These are phyloP conservation scores for Helianthus tuberosus DNA, from an alignment of 129 eudicot species.

Conservation along the genomic window DNA sequence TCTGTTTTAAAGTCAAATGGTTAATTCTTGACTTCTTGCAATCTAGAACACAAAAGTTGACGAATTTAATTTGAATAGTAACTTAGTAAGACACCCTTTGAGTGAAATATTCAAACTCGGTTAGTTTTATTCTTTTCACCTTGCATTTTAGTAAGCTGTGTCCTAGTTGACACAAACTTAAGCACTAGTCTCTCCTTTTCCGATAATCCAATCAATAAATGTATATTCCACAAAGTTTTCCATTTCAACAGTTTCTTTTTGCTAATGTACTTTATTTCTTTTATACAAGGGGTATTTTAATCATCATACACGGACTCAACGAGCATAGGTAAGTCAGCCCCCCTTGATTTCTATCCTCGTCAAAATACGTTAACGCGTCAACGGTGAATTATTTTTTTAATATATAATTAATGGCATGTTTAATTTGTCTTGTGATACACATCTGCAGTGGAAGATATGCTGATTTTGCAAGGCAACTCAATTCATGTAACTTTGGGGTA, in stretches of 20 bases:
- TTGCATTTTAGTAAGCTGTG: too few species aligned
- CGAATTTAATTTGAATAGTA: not conserved
- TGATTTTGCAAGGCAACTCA: conserved; percentile 84
- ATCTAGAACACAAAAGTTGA: conserved; percentile 7
- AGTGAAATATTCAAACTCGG: not conserved
- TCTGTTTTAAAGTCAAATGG: not conserved
- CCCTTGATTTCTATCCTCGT: not conserved
- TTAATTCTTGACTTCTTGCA: not conserved
- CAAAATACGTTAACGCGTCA: too few species aligned
- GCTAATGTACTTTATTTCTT: conserved; percentile 19
- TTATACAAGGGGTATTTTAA: conserved; percentile 80
- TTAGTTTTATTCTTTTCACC: not conserved
- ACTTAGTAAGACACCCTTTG: not conserved
- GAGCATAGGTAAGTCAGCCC: conserved; percentile 75
- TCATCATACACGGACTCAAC: conserved; percentile 90
- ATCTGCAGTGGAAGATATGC: conserved; percentile 86
- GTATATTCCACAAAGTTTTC: not conserved
- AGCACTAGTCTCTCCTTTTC: too few species aligned
- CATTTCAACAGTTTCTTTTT: not conserved
- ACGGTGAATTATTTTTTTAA: too few species aligned
- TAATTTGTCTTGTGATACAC: conserved; percentile 3
- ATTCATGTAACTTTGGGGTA: conserved; percentile 78
- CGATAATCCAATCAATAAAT: too few species aligned
- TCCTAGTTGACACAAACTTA: too few species aligned
- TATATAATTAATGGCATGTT: not conserved